Evolutionary conservation across 192 early-diverging fungal species (phyloP), one percentile per base, ranked within the genome.

Genomic region (Irineochytrium annulatum): DNA sequence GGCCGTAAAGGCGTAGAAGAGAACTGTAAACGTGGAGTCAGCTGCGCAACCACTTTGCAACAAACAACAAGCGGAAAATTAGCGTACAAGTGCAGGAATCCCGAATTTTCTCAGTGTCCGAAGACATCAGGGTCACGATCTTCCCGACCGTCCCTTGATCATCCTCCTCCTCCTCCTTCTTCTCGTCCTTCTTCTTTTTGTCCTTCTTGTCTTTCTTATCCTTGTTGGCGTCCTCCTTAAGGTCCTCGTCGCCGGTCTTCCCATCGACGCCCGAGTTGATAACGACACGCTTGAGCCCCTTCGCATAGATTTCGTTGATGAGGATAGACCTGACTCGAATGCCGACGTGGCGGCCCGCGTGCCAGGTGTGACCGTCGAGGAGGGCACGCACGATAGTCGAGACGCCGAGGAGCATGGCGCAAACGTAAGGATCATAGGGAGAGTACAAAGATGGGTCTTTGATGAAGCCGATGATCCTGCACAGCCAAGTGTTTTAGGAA

Each of bases 281-380:
- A 11, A 54, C 52, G 29, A 60, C 55, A 5, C 57, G 35, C 14
- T 60, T 24, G 24, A 82, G 62, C 11, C 57, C 46, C 55, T 82
- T 82, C 32, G 33, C 46, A 60, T 82, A 82, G 20, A 82, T 52
- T 37, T 77, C 70, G 29, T 63, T 65, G 45, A 75, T 68, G 11
- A 82, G 35, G 11, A 80, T 64, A 0, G 69, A 55, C 27, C 76
- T 65, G 22, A 72, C 46, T 1, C 76, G 49, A 24, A 58, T 64
- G 19, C 60, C 67, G 27, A 66, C 61, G 24, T 73, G 60, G 6
- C 56, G 55, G 16, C 60, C 56, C 16, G 44, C 28, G 27, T 62
- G 54, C 39, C 75, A 83, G 27, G 65, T 51, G 27, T 76, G 80
- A 30, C 68, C 70, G 28, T 79, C 72, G 41, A 59, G 65, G 2